Evolutionary conservation across 1,284 basidiomycete genomes (phyloP).

Genomic region (Pholiota adiposa): DNA sequence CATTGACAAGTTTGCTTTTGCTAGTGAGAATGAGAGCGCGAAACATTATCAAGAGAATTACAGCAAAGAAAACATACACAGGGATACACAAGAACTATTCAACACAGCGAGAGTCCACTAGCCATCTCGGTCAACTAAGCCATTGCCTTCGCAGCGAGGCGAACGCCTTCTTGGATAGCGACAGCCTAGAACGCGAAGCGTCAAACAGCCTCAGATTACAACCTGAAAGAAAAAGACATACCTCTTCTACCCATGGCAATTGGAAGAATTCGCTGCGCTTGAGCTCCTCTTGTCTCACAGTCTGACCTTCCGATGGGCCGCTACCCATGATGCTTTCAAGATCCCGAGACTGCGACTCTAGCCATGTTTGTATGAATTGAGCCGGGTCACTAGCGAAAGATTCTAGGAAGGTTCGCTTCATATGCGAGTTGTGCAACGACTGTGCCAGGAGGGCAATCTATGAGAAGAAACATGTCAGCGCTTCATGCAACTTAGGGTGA

Average conservation of each 20-base stretch:
- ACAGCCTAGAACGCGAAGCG: slow-evolving; percentile 20
- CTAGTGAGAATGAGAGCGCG: not conserved
- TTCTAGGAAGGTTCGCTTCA: slow-evolving; percentile 87
- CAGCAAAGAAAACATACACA: slow-evolving; percentile 10
- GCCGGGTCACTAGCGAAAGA: slow-evolving; percentile 84
- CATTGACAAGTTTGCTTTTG: too few relatives aligned
- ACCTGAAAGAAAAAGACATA: too few relatives aligned
- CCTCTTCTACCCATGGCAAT: slow-evolving; percentile 87
- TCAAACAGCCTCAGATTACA: not conserved
- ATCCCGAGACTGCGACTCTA: slow-evolving; percentile 90
- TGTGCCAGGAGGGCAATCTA: slow-evolving; percentile 81
- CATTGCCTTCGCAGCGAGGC: slow-evolving; percentile 25
- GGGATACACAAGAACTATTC: slow-evolving; percentile 2
- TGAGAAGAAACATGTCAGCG: slow-evolving; percentile 1
- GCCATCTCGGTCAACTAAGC: not conserved
- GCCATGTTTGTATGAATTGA: slow-evolving; percentile 87
- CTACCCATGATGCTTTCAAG: slow-evolving; percentile 89
- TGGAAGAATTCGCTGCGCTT: slow-evolving; percentile 88
- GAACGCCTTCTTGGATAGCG: slow-evolving; percentile 28
- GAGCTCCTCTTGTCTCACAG: slow-evolving; percentile 85
- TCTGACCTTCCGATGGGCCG: slow-evolving; percentile 81
- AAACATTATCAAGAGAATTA: slow-evolving; percentile 6
- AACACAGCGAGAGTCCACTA: slow-evolving; percentile 6
- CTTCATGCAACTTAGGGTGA: too few relatives aligned
- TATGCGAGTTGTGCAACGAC: slow-evolving; percentile 82